Conservation (phyloP, 169 alveolate genomes). For the Plasmodium vivax region DNA sequence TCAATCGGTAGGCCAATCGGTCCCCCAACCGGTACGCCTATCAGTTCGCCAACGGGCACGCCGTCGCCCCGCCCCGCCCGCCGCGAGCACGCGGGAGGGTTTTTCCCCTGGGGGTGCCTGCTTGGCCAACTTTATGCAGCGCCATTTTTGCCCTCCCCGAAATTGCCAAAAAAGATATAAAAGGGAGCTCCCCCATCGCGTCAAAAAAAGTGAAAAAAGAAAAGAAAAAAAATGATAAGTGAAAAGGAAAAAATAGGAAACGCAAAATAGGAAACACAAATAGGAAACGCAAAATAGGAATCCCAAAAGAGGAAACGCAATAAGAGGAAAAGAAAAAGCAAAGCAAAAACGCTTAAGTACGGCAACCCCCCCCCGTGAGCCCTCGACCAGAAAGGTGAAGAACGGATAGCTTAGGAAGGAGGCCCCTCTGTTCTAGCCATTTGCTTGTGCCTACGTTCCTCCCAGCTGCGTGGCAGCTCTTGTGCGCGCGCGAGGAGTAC, state of each 20-base stretch:
- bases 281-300: background rate
- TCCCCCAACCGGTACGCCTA: background rate
- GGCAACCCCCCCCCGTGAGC: background rate
- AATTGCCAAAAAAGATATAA: background rate
- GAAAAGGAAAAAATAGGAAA: background rate
- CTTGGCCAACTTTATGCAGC: background rate
- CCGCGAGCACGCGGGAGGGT: background rate
- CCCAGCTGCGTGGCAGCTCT: background rate
- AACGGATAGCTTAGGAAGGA: background rate
- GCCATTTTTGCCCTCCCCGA: background rate
- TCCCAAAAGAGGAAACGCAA: background rate
- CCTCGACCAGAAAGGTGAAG: background rate
- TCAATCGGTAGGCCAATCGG: too few species aligned
- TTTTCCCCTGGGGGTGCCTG: background rate
- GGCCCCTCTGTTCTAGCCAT: background rate
- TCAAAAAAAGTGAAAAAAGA: background rate
- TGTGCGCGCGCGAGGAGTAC: background rate
- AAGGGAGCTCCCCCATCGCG: background rate
- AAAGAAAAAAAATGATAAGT: too few species aligned
- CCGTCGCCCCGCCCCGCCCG: background rate
- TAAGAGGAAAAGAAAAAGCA: background rate
- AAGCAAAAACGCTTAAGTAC: background rate
- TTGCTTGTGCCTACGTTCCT: background rate
- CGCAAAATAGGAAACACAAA: background rate
- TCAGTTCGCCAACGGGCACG: background rate